These are phyloP conservation scores for Dioscorea dumetorum DNA, from an alignment of 106 monocot genomes.

Conservation along the genomic window DNA sequence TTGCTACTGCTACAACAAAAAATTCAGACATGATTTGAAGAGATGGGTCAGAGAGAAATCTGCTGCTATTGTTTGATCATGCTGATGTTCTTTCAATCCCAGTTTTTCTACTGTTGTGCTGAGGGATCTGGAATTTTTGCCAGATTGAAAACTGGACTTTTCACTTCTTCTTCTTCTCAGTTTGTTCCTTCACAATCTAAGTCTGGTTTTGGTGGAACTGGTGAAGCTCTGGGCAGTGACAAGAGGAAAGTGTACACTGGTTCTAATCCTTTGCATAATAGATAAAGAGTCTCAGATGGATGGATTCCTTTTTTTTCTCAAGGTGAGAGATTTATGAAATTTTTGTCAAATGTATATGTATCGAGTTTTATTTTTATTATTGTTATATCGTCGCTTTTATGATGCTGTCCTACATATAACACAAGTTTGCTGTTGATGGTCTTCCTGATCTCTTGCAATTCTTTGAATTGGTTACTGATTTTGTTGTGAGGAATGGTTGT, in stretches of 20 bases:
- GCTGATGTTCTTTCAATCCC: neutral
- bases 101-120: neutral
- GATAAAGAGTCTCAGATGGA: neutral
- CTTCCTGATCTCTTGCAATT: no score
- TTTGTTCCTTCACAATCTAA: neutral
- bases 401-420: no score
- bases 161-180: neutral
- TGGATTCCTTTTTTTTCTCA: no score
- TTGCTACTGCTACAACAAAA: no score
- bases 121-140: neutral
- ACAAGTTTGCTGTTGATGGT: no score
- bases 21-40: neutral
- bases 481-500: no score
- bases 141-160: neutral
- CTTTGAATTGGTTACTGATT: no score
- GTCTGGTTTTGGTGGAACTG: neutral
- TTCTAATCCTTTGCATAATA: conserved; percentile 5
- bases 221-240: neutral
- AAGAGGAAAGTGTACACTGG: conserved; percentile 7
- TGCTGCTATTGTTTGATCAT: neutral
- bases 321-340: no score
- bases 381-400: no score
- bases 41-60: conserved; percentile 3
- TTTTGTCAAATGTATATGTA: no score
- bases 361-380: no score